Evolutionary conservation across 306 rosid genomes (phyloP).

Genomic region (Acmispon strigosus): DNA sequence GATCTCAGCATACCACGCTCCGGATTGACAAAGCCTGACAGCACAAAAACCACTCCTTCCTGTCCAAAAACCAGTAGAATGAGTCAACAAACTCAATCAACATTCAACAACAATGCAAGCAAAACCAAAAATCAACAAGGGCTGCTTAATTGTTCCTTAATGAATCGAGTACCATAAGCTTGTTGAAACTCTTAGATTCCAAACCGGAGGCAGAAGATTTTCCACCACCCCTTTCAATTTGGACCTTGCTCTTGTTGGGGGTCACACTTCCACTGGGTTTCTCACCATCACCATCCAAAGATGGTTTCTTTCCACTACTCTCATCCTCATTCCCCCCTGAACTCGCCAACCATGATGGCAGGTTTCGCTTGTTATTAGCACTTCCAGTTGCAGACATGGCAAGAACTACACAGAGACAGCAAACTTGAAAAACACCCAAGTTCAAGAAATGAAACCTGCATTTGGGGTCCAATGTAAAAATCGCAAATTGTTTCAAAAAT

Average conservation of each 20-base stretch:
- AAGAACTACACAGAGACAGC: neutral
- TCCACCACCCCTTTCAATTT: conserved; percentile 21
- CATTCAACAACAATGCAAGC: neutral
- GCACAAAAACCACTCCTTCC: conserved; percentile 89
- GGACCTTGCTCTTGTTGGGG: conserved; percentile 29
- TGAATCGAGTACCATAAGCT: conserved; percentile 51
- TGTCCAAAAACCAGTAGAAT: conserved; percentile 30
- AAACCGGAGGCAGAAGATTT: conserved; percentile 27
- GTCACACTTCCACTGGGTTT: conserved; percentile 24
- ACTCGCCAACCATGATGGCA: conserved; percentile 61
- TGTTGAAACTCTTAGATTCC: conserved; percentile 38
- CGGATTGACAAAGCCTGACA: conserved; percentile 94
- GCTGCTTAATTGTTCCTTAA: neutral
- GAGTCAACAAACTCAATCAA: conserved; percentile 2
- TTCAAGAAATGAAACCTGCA: neutral
- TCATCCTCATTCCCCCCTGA: conserved; percentile 30
- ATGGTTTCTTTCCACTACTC: conserved; percentile 32
- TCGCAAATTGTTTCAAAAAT: neutral
- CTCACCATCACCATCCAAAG: conserved; percentile 30
- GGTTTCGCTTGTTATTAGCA: conserved; percentile 38
- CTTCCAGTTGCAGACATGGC: conserved; percentile 42
- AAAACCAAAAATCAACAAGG: neutral
- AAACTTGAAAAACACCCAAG: conserved; percentile 4
- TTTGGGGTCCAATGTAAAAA: neutral
- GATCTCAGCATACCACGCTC: conserved; percentile 81